Conservation (phyloP, 768 basidiomycete species). For the Clathrus columnatus region DNA sequence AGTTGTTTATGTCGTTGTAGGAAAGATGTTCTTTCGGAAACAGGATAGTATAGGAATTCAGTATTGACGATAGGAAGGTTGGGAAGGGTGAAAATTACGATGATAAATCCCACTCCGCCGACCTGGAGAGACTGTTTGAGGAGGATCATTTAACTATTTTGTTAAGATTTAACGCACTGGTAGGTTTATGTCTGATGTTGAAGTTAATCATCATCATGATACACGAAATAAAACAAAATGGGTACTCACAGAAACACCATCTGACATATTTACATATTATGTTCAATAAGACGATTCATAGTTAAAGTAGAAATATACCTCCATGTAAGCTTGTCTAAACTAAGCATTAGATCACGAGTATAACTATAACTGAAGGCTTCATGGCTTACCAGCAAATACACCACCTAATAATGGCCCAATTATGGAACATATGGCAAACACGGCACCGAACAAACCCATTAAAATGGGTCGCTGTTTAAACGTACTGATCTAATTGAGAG, state of each 20-base stretch:
- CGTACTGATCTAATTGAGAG: constrained; percentile 6
- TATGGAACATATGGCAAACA: constrained; percentile 11
- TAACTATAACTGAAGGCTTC: neutral
- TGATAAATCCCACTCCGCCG: neutral
- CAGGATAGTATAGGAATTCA: too few relatives aligned
- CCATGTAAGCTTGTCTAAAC: neutral
- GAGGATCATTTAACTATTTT: neutral
- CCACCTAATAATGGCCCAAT: constrained; percentile 12
- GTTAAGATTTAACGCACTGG: neutral
- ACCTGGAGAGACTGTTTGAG: neutral
- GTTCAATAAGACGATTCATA: neutral
- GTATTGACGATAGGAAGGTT: neutral
- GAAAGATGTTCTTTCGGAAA: too few relatives aligned
- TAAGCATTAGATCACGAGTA: neutral
- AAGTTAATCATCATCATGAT: too few relatives aligned
- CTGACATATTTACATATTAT: neutral
- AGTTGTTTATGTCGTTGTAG: neutral
- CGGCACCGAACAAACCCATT: constrained; percentile 11
- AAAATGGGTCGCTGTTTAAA: constrained; percentile 7
- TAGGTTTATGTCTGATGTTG: neutral
- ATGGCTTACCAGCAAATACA: constrained; percentile 9
- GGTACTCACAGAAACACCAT: constrained; percentile 3
- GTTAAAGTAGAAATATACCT: neutral
- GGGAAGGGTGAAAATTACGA: neutral
- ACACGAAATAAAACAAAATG: neutral